A percentile compares a stretch with the other conserved stretches of the same genome.
Evolutionary conservation across 257 asterid genomes (phyloP).

Genomic region (Cinchona pubescens): DNA sequence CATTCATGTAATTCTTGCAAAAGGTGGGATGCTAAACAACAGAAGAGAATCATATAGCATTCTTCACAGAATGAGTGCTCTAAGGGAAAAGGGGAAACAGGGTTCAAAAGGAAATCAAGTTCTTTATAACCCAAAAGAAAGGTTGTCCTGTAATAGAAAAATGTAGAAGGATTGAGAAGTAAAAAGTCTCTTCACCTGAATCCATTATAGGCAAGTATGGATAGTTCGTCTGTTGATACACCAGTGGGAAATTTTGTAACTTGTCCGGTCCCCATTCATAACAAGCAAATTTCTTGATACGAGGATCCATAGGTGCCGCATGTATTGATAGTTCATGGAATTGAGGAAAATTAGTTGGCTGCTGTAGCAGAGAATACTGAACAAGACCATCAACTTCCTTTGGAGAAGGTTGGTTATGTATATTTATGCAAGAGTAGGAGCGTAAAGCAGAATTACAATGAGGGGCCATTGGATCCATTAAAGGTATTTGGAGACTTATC

Average conservation of each 20-base stretch:
- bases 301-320: slow-evolving; percentile 10
- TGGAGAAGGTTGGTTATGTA: too few relatives aligned
- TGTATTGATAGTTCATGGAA: background rate
- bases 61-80: too few relatives aligned
- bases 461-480: slow-evolving; percentile 11
- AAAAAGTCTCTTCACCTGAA: background rate
- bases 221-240: background rate
- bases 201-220: slow-evolving; percentile 7
- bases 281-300: slow-evolving; percentile 7
- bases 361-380: slow-evolving; percentile 31
- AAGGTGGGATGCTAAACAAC: too few relatives aligned
- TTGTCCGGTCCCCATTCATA: slow-evolving; percentile 10
- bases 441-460: slow-evolving; percentile 18
- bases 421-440: slow-evolving; percentile 22
- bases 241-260: background rate
- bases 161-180: background rate
- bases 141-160: too few relatives aligned
- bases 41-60: too few relatives aligned
- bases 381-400: too few relatives aligned
- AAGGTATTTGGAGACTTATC: slow-evolving; percentile 14
- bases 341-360: slow-evolving; percentile 28
- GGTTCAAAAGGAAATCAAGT: too few relatives aligned
- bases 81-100: too few relatives aligned
- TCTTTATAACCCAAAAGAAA: too few relatives aligned
- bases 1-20: too few relatives aligned